Evolutionary conservation across 257 asterid species (phyloP).

Genomic region (Galeopsis tetrahit): DNA sequence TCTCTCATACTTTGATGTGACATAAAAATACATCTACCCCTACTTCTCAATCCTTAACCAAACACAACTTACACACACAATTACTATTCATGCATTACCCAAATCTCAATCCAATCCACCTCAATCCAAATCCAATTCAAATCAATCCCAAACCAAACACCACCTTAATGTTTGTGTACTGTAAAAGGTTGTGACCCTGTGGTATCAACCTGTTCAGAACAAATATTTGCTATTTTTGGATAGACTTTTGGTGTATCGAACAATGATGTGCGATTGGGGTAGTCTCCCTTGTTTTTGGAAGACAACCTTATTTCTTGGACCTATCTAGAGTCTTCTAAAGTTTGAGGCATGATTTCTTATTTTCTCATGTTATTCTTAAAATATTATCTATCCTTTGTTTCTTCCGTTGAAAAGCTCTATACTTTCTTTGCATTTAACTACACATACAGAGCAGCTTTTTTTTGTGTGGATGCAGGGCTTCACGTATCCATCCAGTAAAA

Average conservation of each 20-base stretch:
- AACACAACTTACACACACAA: no score
- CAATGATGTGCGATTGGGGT: neutral
- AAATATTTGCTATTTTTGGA: conserved; percentile 14
- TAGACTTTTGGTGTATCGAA: conserved; percentile 23
- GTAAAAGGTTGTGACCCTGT: conserved; percentile 23
- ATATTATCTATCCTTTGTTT: conserved; percentile 1
- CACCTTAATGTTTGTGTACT: conserved; percentile 16
- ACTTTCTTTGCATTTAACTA: conserved; percentile 29
- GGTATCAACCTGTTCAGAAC: conserved; percentile 6
- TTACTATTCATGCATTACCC: no score
- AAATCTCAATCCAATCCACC: no score
- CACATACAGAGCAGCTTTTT: conserved; percentile 22
- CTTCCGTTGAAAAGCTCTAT: conserved; percentile 11
- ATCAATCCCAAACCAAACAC: no score
- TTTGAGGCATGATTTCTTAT: neutral
- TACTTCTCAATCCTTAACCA: no score
- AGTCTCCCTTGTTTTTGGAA: conserved; percentile 28
- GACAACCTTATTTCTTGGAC: conserved; percentile 18
- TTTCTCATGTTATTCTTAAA: conserved; percentile 14
- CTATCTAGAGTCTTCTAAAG: conserved; percentile 4
- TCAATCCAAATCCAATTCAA: no score
- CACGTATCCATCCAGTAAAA: conserved; percentile 80
- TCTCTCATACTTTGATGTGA: no score
- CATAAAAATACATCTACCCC: no score
- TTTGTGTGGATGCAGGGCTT: conserved; percentile 72